Evolutionary conservation across 2,329 filamentous ascomycete genomes (phyloP).

Genomic region (Pseudogymnoascus destructans): DNA sequence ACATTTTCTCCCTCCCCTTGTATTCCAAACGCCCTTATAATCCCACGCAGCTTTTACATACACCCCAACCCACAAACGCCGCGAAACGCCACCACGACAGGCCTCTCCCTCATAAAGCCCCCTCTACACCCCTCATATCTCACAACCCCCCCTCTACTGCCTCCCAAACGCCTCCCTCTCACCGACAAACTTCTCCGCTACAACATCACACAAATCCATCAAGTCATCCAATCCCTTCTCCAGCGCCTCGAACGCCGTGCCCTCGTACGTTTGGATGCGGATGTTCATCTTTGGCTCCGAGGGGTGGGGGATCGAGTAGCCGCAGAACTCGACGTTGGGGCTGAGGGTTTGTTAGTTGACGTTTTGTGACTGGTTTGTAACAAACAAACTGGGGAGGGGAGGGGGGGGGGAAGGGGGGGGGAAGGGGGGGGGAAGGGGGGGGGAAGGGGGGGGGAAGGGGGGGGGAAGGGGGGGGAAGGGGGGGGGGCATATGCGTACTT

Average conservation of each 20-base stretch:
- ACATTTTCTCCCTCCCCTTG: constrained; percentile 24
- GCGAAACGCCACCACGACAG: constrained; percentile 18
- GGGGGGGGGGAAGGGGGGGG: not conserved
- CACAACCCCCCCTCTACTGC: constrained; percentile 12
- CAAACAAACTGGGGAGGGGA: not conserved
- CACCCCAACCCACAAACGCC: constrained; percentile 20
- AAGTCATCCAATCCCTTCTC: constrained; percentile 83
- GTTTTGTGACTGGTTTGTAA: not conserved
- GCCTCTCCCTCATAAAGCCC: constrained; percentile 8
- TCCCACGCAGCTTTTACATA: constrained; percentile 15
- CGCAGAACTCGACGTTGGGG: constrained; percentile 93
- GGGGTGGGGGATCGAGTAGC: constrained; percentile 93
- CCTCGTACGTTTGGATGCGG: constrained; percentile 89
- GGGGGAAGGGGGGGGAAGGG: not conserved
- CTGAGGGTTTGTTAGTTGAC: constrained; percentile 34
- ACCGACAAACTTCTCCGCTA: constrained; percentile 74
- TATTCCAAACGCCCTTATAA: constrained; percentile 13
- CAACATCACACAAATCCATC: constrained; percentile 83
- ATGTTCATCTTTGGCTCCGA: constrained; percentile 95
- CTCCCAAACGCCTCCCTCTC: constrained; percentile 50
- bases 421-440: not conserved
- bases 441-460: not conserved
- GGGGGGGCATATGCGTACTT: constrained; percentile 52
- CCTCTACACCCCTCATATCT: not conserved
- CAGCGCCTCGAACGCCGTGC: constrained; percentile 69